These are phyloP conservation scores for Starmerella gropengiesseri DNA, from an alignment of 805 yeast genomes.

Conservation along the genomic window DNA sequence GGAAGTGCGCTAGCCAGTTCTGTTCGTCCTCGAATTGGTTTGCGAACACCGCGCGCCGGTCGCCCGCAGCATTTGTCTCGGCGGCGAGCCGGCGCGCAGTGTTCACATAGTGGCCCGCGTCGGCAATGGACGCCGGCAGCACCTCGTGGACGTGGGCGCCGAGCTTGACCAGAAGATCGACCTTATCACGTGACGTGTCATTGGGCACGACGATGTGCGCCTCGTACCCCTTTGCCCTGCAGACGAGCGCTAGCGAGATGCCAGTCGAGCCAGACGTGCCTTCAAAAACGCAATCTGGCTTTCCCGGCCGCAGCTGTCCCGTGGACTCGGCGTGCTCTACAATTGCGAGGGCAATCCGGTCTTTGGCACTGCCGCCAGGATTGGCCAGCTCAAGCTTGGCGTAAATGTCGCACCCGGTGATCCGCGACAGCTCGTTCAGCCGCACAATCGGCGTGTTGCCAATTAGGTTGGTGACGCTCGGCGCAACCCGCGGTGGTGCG, in stretches of 20 bases:
- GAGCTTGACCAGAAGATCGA: conserved; percentile 54
- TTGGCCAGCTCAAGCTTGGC: conserved; percentile 79
- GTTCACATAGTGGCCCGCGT: conserved; percentile 85
- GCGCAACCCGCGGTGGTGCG: not conserved
- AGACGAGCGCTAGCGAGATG: conserved; percentile 81
- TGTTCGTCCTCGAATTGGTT: conserved; percentile 90
- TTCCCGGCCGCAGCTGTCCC: conserved; percentile 47
- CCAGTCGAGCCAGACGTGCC: conserved; percentile 98
- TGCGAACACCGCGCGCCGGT: conserved; percentile 64
- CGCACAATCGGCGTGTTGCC: conserved; percentile 84
- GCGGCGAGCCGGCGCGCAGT: conserved; percentile 63
- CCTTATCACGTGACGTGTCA: conserved; percentile 79
- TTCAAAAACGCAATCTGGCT: conserved; percentile 72
- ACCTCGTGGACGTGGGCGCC: conserved; percentile 82
- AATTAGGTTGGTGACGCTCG: conserved; percentile 67
- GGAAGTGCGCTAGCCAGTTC: conserved; percentile 78
- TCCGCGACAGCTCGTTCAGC: conserved; percentile 54
- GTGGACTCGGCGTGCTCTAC: conserved; percentile 53
- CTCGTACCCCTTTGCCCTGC: conserved; percentile 75
- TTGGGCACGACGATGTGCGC: conserved; percentile 93
- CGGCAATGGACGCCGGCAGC: conserved; percentile 90
- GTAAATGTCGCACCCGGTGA: conserved; percentile 71
- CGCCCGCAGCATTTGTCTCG: conserved; percentile 32
- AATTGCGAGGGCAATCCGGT: conserved; percentile 81
- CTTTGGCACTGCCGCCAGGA: conserved; percentile 95